Percentiles rank a stretch among this genome's conserved stretches.
These are phyloP conservation scores for Eucalyptus caleyi DNA, from an alignment of 345 rosid genomes.

Conservation along the genomic window DNA sequence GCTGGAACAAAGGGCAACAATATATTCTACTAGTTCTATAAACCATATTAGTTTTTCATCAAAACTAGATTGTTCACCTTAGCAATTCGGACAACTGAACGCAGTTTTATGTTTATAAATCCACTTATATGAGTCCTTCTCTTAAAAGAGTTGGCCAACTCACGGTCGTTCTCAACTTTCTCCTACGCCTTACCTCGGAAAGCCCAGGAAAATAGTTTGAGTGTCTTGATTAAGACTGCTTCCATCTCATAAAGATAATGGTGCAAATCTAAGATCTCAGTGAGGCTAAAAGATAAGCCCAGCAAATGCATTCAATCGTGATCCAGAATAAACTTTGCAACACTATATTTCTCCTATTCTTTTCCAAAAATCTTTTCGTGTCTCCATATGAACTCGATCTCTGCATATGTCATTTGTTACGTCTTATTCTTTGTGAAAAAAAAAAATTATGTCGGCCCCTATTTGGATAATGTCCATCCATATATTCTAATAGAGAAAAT, in stretches of 20 bases:
- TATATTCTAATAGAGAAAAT: not conserved
- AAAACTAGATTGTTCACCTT: not conserved
- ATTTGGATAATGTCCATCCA: not conserved
- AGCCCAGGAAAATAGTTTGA: not conserved
- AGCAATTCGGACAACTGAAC: not conserved
- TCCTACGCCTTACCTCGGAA: not conserved
- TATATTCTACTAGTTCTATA: not conserved
- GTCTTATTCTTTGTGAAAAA: not conserved
- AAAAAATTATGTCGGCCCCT: not conserved
- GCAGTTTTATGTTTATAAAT: not conserved
- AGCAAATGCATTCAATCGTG: not conserved
- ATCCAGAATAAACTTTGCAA: not conserved
- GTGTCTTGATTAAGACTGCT: not conserved
- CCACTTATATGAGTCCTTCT: too few species aligned
- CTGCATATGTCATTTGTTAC: not conserved
- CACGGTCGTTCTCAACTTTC: not conserved
- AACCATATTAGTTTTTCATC: not conserved
- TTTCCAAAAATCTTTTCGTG: not conserved
- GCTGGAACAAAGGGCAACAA: not conserved
- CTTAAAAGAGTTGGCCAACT: not conserved
- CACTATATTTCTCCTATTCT: not conserved
- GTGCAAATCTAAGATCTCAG: not conserved
- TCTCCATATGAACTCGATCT: not conserved
- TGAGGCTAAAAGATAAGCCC: not conserved
- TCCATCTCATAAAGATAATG: not conserved